Evolutionary conservation across 768 basidiomycete genomes (phyloP).

Genomic region (Fomitopsis serialis): DNA sequence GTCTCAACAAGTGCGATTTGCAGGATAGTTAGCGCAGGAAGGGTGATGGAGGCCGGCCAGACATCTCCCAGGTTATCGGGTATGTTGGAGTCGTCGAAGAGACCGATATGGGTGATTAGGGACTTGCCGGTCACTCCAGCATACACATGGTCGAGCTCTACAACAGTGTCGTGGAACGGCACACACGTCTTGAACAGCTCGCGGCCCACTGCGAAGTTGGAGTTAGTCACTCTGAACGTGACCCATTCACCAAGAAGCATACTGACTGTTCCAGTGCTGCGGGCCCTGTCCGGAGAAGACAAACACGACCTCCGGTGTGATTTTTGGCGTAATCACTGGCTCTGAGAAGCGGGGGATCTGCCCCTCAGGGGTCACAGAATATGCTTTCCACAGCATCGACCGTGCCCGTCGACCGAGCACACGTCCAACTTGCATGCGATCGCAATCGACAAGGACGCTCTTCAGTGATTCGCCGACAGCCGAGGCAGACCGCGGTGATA

Average conservation of each 20-base stretch:
- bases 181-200: constrained; percentile 29
- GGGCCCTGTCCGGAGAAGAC: constrained; percentile 36
- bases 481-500: constrained; percentile 7
- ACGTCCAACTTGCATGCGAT: neutral
- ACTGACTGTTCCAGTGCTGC: constrained; percentile 35
- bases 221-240: too few relatives aligned
- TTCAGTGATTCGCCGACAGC: neutral
- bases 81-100: constrained; percentile 24
- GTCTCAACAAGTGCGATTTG: constrained; percentile 43
- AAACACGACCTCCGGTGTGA: constrained; percentile 27
- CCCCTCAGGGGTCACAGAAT: constrained; percentile 3
- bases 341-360: neutral
- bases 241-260: too few relatives aligned
- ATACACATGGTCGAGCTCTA: constrained; percentile 32
- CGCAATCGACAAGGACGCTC: neutral
- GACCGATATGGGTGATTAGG: constrained; percentile 29
- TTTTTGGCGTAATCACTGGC: neutral
- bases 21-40: constrained; percentile 38
- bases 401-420: constrained; percentile 2
- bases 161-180: constrained; percentile 34
- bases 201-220: too few relatives aligned
- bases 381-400: constrained; percentile 6
- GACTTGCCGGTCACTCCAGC: constrained; percentile 27
- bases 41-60: constrained; percentile 31
- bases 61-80: constrained; percentile 9